phyloP scores from a whole-genome alignment of 352 stramenopile species.

The Pythium folliculosum region DNA sequence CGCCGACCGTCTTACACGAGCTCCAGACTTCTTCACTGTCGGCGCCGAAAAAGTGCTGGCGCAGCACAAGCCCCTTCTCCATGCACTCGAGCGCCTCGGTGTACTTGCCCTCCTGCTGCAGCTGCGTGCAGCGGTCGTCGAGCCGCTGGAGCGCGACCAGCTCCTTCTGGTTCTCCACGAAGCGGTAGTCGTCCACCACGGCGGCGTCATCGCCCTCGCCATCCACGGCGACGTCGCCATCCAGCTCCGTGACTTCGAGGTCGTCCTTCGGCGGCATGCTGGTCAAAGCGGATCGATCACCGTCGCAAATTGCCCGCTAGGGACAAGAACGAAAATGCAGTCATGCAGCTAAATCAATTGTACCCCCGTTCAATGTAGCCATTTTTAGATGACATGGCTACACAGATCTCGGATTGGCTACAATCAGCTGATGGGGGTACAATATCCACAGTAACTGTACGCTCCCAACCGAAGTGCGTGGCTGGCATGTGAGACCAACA shows the following conservation, averaged over 20 bases:
- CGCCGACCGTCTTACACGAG: constrained; percentile 92
- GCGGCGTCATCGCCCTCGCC: constrained; percentile 7
- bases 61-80: constrained; percentile 91
- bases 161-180: constrained; percentile 81
- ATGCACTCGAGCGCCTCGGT: constrained; percentile 93
- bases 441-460: background rate
- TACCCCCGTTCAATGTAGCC: background rate
- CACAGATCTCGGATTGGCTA: background rate
- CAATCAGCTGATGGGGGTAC: background rate
- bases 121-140: constrained; percentile 87
- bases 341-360: too few species aligned
- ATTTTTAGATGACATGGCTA: constrained; percentile 20
- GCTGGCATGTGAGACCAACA: background rate
- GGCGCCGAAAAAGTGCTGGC: constrained; percentile 93
- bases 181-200: constrained; percentile 40
- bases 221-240: background rate
- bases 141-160: constrained; percentile 88
- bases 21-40: constrained; percentile 90
- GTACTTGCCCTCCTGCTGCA: constrained; percentile 93
- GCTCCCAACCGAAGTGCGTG: constrained; percentile 3
- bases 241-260: constrained; percentile 8
- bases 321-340: too few species aligned
- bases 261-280: constrained; percentile 21
- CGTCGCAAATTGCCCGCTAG: too few species aligned
- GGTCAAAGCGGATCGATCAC: too few species aligned